phyloP scores from a whole-genome alignment of 2,329 filamentous ascomycete genomes.

The Huntiella abstrusa region DNA sequence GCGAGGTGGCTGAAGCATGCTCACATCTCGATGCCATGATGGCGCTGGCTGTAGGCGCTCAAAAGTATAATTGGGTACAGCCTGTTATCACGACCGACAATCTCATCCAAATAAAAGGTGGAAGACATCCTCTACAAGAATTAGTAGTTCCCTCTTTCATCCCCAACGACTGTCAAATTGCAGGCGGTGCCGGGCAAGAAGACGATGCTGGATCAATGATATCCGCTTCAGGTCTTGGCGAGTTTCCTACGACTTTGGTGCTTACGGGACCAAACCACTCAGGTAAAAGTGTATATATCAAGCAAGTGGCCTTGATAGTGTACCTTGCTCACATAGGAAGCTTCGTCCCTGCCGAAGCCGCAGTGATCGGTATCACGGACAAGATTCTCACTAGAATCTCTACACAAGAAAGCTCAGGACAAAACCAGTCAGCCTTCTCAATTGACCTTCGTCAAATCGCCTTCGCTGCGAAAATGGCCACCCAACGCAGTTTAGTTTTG shows the following conservation, averaged over 20 bases:
- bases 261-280: constrained; percentile 92
- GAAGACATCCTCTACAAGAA: constrained; percentile 76
- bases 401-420: constrained; percentile 45
- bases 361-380: constrained; percentile 72
- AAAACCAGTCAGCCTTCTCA: constrained; percentile 42
- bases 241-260: constrained; percentile 38
- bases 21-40: constrained; percentile 76
- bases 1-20: constrained; percentile 55
- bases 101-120: constrained; percentile 53
- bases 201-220: background rate
- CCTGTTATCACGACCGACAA: constrained; percentile 55
- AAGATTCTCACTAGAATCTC: constrained; percentile 77
- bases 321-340: constrained; percentile 87
- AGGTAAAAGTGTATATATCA: constrained; percentile 89
- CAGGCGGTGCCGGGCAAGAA: constrained; percentile 32
- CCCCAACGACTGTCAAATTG: constrained; percentile 57
- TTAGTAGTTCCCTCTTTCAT: constrained; percentile 64
- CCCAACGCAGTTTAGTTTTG: constrained; percentile 60
- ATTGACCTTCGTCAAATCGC: constrained; percentile 79
- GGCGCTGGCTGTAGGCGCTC: constrained; percentile 61
- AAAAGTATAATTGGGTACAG: constrained; percentile 48
- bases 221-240: background rate
- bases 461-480: constrained; percentile 55
- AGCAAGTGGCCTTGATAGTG: constrained; percentile 76
- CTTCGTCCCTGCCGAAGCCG: constrained; percentile 65